Conservation (phyloP, 345 rosid genomes). For the Gossypium mustelinum region DNA sequence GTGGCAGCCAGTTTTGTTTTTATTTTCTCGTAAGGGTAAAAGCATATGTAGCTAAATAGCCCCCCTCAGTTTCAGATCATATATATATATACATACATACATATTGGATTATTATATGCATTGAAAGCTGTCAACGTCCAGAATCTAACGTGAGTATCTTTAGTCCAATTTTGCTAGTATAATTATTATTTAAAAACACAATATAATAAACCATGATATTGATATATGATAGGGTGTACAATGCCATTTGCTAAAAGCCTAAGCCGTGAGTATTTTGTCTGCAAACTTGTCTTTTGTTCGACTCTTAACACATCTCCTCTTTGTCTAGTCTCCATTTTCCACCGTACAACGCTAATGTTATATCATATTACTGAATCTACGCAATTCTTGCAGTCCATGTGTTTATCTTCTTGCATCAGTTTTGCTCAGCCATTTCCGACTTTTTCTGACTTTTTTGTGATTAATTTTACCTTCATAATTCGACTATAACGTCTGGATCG, state of each 20-base stretch:
- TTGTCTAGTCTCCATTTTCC: neutral
- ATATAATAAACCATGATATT: neutral
- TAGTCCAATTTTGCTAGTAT: conserved; percentile 4
- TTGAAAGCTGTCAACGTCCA: conserved; percentile 35
- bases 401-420: too few species aligned
- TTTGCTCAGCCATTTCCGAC: too few species aligned
- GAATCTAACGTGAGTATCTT: conserved; percentile 35
- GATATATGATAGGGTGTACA: neutral
- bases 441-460: too few species aligned
- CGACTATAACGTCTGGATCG: too few species aligned
- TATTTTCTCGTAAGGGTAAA: neutral
- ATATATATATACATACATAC: too few species aligned
- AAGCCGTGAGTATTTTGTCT: conserved; percentile 14
- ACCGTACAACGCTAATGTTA: neutral
- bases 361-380: neutral
- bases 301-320: neutral
- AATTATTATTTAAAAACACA: neutral
- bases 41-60: neutral
- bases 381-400: too few species aligned
- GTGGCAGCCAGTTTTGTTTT: neutral
- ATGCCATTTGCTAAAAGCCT: neutral
- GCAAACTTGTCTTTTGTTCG: conserved; percentile 17
- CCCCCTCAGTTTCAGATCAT: neutral
- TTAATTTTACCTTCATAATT: too few species aligned
- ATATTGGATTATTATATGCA: too few species aligned